phyloP scores from a whole-genome alignment of 148 eudicot species.

The Suaeda aralocaspica region DNA sequence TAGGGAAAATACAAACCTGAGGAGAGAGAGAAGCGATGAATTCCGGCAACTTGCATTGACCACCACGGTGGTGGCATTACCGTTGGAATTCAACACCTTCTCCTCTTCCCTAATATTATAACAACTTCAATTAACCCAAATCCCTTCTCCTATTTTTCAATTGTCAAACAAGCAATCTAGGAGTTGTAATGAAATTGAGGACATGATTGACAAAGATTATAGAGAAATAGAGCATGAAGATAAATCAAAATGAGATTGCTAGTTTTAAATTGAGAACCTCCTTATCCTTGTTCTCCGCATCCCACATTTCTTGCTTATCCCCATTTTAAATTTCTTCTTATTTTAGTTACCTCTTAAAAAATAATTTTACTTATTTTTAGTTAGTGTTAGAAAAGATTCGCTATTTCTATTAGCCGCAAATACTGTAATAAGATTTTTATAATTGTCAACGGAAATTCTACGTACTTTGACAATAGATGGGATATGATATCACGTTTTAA shows the following conservation, averaged over 20 bases:
- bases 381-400: background rate
- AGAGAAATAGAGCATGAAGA: background rate
- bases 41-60: slow-evolving; percentile 23
- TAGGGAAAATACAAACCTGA: slow-evolving; percentile 17
- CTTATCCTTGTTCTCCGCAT: slow-evolving; percentile 19
- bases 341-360: background rate
- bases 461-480: background rate
- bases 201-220: background rate
- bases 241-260: background rate
- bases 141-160: background rate
- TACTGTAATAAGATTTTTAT: background rate
- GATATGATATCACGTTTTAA: background rate
- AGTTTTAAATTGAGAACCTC: background rate
- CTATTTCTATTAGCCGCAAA: background rate
- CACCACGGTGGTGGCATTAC: slow-evolving; percentile 21
- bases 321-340: slow-evolving; percentile 11
- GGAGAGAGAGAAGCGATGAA: slow-evolving; percentile 23
- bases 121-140: background rate
- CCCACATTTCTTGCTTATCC: slow-evolving; percentile 15
- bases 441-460: background rate
- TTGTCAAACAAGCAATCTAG: background rate
- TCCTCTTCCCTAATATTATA: slow-evolving; percentile 14
- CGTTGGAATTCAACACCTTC: slow-evolving; percentile 21
- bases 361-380: background rate
- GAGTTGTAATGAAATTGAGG: background rate